Evolutionary conservation across 306 rosid genomes (phyloP).

Genomic region (Sicyos edulis): DNA sequence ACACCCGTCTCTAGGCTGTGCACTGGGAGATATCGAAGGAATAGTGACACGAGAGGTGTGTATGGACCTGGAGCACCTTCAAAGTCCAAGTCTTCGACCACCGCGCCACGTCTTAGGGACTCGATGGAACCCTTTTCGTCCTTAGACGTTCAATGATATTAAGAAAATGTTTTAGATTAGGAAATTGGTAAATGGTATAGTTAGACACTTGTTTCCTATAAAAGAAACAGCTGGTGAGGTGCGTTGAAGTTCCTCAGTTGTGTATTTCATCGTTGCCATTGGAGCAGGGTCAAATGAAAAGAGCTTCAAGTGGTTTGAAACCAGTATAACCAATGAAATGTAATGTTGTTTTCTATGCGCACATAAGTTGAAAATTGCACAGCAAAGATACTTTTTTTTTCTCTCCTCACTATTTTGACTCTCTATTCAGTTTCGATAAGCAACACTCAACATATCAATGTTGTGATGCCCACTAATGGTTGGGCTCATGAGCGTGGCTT

Average conservation of each 20-base stretch:
- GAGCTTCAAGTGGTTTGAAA: background rate
- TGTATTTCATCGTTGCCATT: background rate
- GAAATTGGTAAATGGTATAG: too few species aligned
- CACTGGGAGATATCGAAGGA: too few species aligned
- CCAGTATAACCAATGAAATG: background rate
- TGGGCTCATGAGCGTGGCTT: background rate
- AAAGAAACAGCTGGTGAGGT: background rate
- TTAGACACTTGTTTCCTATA: too few species aligned
- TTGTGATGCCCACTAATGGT: background rate
- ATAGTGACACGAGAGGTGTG: too few species aligned
- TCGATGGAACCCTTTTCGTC: too few species aligned
- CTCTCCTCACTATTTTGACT: background rate
- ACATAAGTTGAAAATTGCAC: background rate
- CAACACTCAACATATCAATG: background rate
- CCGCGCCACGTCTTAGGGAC: too few species aligned
- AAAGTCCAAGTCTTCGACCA: too few species aligned
- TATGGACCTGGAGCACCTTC: too few species aligned
- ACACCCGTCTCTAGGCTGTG: too few species aligned
- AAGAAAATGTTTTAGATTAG: too few species aligned
- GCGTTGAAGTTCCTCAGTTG: conserved; percentile 1
- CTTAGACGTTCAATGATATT: too few species aligned
- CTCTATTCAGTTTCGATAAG: background rate
- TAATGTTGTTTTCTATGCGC: background rate
- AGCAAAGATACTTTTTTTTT: background rate
- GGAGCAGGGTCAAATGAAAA: background rate